Percentiles rank a stretch among this genome's conserved stretches.
Evolutionary conservation across 176 grass and related monocot species (phyloP).

Genomic region (Zizania latifolia): DNA sequence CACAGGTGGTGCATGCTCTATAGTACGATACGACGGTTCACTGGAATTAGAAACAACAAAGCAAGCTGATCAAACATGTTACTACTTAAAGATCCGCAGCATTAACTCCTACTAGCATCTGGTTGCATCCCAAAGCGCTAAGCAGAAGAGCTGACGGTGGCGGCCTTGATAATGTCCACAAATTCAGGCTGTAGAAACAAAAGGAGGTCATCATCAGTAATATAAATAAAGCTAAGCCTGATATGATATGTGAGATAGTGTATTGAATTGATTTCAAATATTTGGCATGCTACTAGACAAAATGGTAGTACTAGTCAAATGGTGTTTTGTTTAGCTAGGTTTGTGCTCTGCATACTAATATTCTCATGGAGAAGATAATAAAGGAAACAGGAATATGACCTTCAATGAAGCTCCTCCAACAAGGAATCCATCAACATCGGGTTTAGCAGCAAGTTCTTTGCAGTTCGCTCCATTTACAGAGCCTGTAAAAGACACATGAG

Average conservation of each 20-base stretch:
- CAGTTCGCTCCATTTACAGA: slow-evolving; percentile 76
- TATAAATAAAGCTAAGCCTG: neutral
- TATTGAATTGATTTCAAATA: neutral
- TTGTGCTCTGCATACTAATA: too few relatives aligned
- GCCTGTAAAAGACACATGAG: slow-evolving; percentile 27
- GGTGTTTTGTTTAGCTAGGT: too few relatives aligned
- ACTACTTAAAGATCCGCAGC: neutral
- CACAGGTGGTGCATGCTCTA: neutral
- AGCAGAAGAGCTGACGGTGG: slow-evolving; percentile 51
- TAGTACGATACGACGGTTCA: neutral
- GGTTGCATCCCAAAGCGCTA: slow-evolving; percentile 20
- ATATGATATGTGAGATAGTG: neutral
- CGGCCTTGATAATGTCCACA: slow-evolving; percentile 75
- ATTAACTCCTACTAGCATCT: neutral
- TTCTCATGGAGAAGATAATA: neutral
- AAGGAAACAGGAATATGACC: slow-evolving; percentile 31
- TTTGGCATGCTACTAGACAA: neutral
- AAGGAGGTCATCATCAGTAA: slow-evolving; percentile 17
- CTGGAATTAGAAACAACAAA: neutral
- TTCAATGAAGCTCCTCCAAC: slow-evolving; percentile 81
- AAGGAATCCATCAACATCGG: slow-evolving; percentile 76
- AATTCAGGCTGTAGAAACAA: slow-evolving; percentile 61
- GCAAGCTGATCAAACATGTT: slow-evolving; percentile 4
- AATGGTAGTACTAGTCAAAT: neutral
- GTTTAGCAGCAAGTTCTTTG: slow-evolving; percentile 50